Percentiles rank a stretch among this genome's conserved stretches.
Conservation (phyloP, 768 basidiomycete genomes). For the Leccinellum rugosiceps region DNA sequence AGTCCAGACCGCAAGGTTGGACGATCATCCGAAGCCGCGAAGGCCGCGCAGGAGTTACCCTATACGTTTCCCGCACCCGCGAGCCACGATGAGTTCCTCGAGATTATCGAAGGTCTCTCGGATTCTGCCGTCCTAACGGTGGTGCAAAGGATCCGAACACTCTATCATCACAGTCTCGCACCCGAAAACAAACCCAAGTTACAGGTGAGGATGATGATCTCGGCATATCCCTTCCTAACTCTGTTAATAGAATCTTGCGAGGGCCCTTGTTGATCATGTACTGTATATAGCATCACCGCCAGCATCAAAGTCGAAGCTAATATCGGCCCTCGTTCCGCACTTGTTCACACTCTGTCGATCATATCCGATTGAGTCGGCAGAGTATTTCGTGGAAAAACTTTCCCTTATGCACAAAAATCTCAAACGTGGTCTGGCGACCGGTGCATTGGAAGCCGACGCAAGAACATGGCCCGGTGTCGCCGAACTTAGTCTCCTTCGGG, state of each 20-base stretch:
- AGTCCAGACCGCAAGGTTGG: conserved; percentile 31
- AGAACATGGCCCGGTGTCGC: conserved; percentile 88
- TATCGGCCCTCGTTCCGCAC: conserved; percentile 73
- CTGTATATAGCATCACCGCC: conserved; percentile 70
- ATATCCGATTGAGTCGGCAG: conserved; percentile 79
- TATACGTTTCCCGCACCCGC: conserved; percentile 90
- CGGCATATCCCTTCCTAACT: not conserved
- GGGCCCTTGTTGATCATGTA: conserved; percentile 84
- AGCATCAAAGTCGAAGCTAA: conserved; percentile 52
- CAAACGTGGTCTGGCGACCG: conserved; percentile 71
- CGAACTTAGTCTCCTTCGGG: conserved; percentile 77
- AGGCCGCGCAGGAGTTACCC: conserved; percentile 64
- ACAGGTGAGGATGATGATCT: conserved; percentile 53
- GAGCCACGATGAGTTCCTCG: conserved; percentile 86
- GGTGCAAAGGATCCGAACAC: conserved; percentile 82
- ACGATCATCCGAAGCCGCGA: conserved; percentile 31
- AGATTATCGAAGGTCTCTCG: conserved; percentile 66
- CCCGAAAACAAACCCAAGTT: conserved; percentile 90
- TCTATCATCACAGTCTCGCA: conserved; percentile 91
- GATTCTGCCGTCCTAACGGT: conserved; percentile 76
- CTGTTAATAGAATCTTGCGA: conserved; percentile 56
- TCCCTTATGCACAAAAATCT: conserved; percentile 93
- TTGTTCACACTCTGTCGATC: conserved; percentile 72
- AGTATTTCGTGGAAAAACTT: conserved; percentile 78
- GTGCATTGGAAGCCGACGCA: conserved; percentile 53